Evolutionary conservation across 1,139 yeast genomes (phyloP), one percentile per base, ranked within the genome.

Genomic region (Sugiyamaella pinicola): DNA sequence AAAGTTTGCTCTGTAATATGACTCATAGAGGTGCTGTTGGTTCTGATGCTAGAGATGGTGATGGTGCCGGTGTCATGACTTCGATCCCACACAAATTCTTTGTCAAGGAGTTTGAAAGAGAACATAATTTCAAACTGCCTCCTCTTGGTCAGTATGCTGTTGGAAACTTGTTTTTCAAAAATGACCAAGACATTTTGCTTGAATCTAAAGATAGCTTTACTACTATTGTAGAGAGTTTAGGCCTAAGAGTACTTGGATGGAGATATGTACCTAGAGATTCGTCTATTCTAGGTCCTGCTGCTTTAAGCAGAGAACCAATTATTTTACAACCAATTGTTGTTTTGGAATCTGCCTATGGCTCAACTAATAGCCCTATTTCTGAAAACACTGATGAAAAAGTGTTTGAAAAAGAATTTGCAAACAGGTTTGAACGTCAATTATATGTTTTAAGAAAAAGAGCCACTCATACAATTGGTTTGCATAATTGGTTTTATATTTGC

Each of bases 21-120:
- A 87, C 97, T 58, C 99, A 93, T 72, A 83, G 99, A 75, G 99
- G 99, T 68, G 99, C 99, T 47, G 97, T 91, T 58, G 87, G 89
- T 31, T 83, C 95, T 45, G 96, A 90, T 68, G 96, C 98, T 26
- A 83, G 91, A 65, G 97, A 93, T 69, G 99, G 99, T 73, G 99
- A 93, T 70, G 99, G 99, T 73, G 99, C 99, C 40, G 99, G 99
- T 70, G 90, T 93, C 58, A 82, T 93, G 80, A 82, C 95, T 50
- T 86, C 96, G 41, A 83, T 93, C 59, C 97, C 98, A 40, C 96
- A 91, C 74, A 84, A 80, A 61, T 88, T 93, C 70, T 83, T 93
- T 75, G 72, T 73, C 58, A 82, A 93, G 69, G 98, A 93, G 73
- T 91, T 91, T 71, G 81, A 82, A 63, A 67, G 71, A 13, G 69